These are phyloP conservation scores for Penicillium sp. DNA, from an alignment of 2,329 filamentous ascomycete genomes.

Conservation along the genomic window DNA sequence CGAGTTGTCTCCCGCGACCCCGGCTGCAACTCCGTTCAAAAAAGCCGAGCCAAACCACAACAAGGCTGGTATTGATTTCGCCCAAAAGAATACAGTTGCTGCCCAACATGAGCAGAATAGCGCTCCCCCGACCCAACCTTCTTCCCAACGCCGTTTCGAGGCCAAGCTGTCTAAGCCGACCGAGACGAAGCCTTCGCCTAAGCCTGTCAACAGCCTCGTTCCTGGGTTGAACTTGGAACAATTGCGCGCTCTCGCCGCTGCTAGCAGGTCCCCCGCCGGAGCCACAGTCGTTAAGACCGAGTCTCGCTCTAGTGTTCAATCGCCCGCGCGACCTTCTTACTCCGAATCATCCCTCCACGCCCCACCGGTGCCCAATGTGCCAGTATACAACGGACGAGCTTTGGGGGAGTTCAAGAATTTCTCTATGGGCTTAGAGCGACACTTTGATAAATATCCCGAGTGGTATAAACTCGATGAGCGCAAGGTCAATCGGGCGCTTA, in stretches of 20 bases:
- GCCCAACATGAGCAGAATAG: slow-evolving; percentile 2
- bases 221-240: not conserved
- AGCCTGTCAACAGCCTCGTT: not conserved
- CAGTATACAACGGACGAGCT: slow-evolving; percentile 5
- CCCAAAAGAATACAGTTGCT: not conserved
- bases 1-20: not conserved
- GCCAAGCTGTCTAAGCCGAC: not conserved
- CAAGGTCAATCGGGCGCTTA: slow-evolving; percentile 8
- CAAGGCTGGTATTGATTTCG: not conserved
- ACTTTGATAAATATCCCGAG: slow-evolving; percentile 8
- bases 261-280: slow-evolving; percentile 7
- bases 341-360: not conserved
- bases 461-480: slow-evolving; percentile 1
- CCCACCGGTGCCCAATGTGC: slow-evolving; percentile 5
- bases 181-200: not conserved
- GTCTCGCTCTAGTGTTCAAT: not conserved
- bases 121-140: not conserved
- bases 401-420: slow-evolving; percentile 9
- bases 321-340: not conserved
- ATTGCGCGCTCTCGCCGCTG: slow-evolving; percentile 7
- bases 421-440: slow-evolving; percentile 5
- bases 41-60: not conserved
- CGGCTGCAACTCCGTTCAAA: not conserved
- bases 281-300: not conserved
- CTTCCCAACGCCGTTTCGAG: not conserved